Conservation (phyloP, 306 rosid genomes). For the Rosa lucieae region DNA sequence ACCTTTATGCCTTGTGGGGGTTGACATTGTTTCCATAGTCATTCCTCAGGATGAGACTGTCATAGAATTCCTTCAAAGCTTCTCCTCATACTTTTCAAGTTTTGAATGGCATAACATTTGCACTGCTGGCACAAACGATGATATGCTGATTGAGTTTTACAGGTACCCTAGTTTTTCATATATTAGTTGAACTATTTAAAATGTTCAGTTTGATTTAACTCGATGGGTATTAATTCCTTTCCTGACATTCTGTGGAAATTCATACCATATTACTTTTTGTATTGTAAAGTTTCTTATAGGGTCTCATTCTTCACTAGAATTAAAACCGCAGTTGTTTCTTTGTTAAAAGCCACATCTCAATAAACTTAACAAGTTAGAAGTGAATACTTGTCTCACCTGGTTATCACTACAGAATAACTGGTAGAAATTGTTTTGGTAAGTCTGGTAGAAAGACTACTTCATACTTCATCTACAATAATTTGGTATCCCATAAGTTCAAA, state of each 20-base stretch:
- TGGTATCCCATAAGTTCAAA: neutral
- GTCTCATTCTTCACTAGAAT: neutral
- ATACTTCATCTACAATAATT: neutral
- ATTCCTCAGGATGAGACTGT: conserved; percentile 59
- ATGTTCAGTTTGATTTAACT: neutral
- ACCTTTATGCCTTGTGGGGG: conserved; percentile 80
- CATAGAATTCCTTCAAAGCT: conserved; percentile 43
- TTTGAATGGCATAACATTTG: conserved; percentile 74
- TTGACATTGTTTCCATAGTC: conserved; percentile 68
- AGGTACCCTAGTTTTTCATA: conserved; percentile 42
- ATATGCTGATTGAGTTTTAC: conserved; percentile 64
- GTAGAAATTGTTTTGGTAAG: neutral
- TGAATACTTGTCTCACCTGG: neutral
- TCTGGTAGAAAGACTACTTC: neutral
- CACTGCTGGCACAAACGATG: conserved; percentile 51
- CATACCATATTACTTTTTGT: neutral
- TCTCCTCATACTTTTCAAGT: conserved; percentile 72
- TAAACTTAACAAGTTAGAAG: neutral
- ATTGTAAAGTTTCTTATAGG: neutral
- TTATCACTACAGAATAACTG: neutral
- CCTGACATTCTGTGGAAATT: neutral
- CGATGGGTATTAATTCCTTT: neutral
- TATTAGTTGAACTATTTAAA: neutral
- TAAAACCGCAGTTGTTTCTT: neutral
- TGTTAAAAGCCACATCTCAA: neutral